A percentile compares a stretch with the other conserved stretches of the same genome.
phyloP scores from a whole-genome alignment of 768 basidiomycete genomes.

The Mycena olivaceomarginata region DNA sequence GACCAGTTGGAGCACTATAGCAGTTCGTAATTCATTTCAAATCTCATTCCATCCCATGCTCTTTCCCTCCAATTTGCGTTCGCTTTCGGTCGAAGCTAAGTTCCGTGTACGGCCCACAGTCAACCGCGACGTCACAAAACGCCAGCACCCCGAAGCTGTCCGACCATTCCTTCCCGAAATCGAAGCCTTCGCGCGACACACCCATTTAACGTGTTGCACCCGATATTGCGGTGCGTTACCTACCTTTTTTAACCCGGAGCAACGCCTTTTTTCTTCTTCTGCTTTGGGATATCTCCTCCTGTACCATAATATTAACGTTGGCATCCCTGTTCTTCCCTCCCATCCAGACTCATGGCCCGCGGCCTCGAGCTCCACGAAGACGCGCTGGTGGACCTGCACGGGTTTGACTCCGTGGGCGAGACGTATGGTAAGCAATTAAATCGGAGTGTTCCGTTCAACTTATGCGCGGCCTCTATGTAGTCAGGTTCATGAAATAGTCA shows the following conservation, averaged over 20 bases:
- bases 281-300: too few relatives aligned
- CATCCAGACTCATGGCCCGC: constrained; percentile 63
- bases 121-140: constrained; percentile 67
- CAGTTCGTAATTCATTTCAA: constrained; percentile 57
- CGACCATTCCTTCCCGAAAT: constrained; percentile 74
- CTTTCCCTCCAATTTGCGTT: not conserved
- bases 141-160: constrained; percentile 68
- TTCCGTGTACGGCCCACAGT: constrained; percentile 55
- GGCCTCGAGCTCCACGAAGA: constrained; percentile 76
- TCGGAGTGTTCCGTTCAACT: not conserved
- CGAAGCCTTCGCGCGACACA: constrained; percentile 67
- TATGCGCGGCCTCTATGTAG: constrained; percentile 52
- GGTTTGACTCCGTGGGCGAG: constrained; percentile 63
- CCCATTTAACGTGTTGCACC: constrained; percentile 71
- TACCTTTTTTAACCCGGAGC: too few relatives aligned
- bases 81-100: too few relatives aligned
- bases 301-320: not conserved
- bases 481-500: constrained; percentile 82
- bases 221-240: constrained; percentile 61
- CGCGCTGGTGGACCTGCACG: constrained; percentile 67
- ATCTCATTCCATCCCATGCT: not conserved
- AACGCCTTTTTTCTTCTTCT: too few relatives aligned
- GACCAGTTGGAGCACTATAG: constrained; percentile 82
- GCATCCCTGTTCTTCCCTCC: too few relatives aligned
- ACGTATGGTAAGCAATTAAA: constrained; percentile 58